phyloP scores from a whole-genome alignment of 345 rosid genomes.

The Aurinia saxatilis region DNA sequence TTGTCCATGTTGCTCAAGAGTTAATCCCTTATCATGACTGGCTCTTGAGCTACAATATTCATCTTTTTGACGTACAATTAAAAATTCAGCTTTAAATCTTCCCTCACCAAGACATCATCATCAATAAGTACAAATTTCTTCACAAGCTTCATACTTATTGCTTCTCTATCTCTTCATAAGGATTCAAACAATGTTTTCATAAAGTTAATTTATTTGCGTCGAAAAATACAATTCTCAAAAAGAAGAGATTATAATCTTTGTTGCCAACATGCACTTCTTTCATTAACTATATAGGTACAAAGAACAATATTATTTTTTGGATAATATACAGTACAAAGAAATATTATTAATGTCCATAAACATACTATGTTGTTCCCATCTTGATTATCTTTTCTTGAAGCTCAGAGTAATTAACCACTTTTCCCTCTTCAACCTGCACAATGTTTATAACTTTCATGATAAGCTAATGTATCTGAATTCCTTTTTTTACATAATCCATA shows the following conservation, averaged over 20 bases:
- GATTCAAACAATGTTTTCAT: too few relatives aligned
- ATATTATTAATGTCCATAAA: too few relatives aligned
- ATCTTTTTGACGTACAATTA: background rate
- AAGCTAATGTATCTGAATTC: background rate
- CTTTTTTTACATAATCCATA: too few relatives aligned
- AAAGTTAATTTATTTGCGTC: too few relatives aligned
- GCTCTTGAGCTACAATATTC: background rate
- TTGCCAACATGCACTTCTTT: too few relatives aligned
- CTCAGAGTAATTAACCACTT: background rate
- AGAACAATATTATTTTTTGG: too few relatives aligned
- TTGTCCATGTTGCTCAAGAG: background rate
- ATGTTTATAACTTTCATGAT: background rate
- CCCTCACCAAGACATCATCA: too few relatives aligned
- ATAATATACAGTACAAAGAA: too few relatives aligned
- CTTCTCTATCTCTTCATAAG: background rate
- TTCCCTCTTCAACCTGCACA: slow-evolving; percentile 17
- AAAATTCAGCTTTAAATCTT: background rate
- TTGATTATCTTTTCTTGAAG: slow-evolving; percentile 9
- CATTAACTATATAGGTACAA: too few relatives aligned
- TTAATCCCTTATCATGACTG: background rate
- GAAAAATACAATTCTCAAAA: too few relatives aligned
- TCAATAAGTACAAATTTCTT: background rate
- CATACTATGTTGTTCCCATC: background rate
- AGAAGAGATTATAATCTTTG: too few relatives aligned
- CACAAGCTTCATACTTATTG: background rate